Evolutionary conservation across 1,284 basidiomycete species (phyloP).

Genomic region (Tylopilus sp.): DNA sequence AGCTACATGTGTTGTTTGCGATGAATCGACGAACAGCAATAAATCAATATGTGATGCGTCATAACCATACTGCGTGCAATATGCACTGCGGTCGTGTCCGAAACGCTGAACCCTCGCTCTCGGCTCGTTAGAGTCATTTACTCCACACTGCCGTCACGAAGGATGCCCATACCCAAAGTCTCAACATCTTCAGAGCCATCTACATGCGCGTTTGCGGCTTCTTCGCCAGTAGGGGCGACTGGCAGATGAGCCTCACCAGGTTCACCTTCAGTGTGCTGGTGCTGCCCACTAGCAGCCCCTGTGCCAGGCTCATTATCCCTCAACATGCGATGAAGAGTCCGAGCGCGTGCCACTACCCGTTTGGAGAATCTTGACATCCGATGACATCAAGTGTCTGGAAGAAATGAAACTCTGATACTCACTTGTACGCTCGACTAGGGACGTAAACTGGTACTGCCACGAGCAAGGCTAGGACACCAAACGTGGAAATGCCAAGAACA

Average conservation of each 20-base stretch:
- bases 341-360: not conserved
- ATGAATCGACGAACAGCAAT: too few species aligned
- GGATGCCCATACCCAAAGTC: too few species aligned
- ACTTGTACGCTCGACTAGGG: not conserved
- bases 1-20: too few species aligned
- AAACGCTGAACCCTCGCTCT: too few species aligned
- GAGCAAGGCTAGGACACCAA: conserved; percentile 12
- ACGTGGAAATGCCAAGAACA: not conserved
- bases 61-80: too few species aligned
- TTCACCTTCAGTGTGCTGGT: not conserved
- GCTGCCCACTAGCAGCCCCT: too few species aligned
- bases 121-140: too few species aligned
- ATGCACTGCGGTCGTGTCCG: too few species aligned
- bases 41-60: too few species aligned
- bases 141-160: too few species aligned
- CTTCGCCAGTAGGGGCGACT: not conserved
- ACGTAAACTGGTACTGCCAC: not conserved
- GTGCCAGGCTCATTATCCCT: not conserved
- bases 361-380: not conserved
- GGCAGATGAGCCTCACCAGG: not conserved
- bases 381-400: not conserved
- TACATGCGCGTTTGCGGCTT: too few species aligned
- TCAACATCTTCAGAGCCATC: too few species aligned
- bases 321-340: not conserved
- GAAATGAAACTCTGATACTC: not conserved